Percentiles rank a stretch among this genome's conserved stretches.
Evolutionary conservation across 495 filamentous ascomycete genomes (phyloP).

Genomic region (Penicillium desertorum): DNA sequence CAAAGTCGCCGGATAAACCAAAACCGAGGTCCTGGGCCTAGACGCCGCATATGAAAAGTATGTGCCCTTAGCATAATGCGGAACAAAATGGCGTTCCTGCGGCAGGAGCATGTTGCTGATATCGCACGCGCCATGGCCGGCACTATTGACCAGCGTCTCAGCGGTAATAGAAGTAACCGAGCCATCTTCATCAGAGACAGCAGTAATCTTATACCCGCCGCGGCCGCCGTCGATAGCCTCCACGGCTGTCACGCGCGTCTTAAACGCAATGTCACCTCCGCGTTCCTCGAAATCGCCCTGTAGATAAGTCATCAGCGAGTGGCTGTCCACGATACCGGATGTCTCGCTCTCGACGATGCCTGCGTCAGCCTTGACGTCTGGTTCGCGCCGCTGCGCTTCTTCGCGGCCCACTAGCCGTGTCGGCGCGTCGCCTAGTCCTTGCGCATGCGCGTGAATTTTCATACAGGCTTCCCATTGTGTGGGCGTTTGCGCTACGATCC

Average conservation of each 20-base stretch:
- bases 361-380: constrained; percentile 64
- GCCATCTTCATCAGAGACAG: constrained; percentile 37
- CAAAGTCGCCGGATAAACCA: constrained; percentile 83
- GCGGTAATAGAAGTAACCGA: constrained; percentile 60
- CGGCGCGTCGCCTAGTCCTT: constrained; percentile 63
- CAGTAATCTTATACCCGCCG: constrained; percentile 59
- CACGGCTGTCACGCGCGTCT: constrained; percentile 60
- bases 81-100: constrained; percentile 49
- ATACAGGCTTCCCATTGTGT: constrained; percentile 65
- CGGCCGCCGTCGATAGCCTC: constrained; percentile 46
- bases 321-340: constrained; percentile 90
- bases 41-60: constrained; percentile 84
- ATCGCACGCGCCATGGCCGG: constrained; percentile 72
- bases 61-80: constrained; percentile 89
- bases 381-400: constrained; percentile 66
- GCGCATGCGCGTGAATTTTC: constrained; percentile 64
- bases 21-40: constrained; percentile 63
- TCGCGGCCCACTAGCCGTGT: constrained; percentile 62
- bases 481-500: constrained; percentile 85
- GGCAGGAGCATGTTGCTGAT: constrained; percentile 85
- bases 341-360: constrained; percentile 79
- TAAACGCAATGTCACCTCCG: constrained; percentile 71
- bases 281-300: constrained; percentile 72
- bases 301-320: constrained; percentile 77
- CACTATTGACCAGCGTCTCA: constrained; percentile 79